phyloP scores from a whole-genome alignment of 202 grass and related monocot genomes.

The Carex sylvatica region DNA sequence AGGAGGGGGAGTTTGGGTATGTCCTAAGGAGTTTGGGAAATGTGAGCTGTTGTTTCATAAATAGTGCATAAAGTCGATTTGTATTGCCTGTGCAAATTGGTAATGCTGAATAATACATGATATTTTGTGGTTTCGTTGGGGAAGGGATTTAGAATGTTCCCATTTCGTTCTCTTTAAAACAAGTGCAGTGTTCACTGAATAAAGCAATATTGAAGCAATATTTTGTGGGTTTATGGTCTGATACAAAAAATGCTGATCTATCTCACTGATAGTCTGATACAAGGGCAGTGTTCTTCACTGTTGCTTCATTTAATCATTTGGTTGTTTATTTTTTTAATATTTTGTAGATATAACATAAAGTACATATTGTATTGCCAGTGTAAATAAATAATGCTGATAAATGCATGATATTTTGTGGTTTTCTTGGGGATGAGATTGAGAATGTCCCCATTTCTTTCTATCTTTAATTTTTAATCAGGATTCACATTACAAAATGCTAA shows the following conservation, averaged over 20 bases:
- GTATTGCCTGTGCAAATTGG: background rate
- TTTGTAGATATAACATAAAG: background rate
- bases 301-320: too few species aligned
- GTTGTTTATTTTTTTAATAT: too few species aligned
- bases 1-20: background rate
- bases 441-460: background rate
- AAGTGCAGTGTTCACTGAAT: too few species aligned
- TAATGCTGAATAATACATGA: background rate
- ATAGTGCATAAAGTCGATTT: background rate
- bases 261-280: too few species aligned
- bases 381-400: background rate
- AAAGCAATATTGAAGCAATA: too few species aligned
- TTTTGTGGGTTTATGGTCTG: too few species aligned
- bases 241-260: too few species aligned
- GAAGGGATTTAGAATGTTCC: background rate
- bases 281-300: too few species aligned
- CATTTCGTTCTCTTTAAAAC: background rate
- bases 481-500: background rate
- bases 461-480: slow-evolving; percentile 1
- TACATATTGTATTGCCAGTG: background rate
- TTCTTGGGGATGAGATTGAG: background rate
- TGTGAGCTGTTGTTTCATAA: background rate
- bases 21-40: background rate
- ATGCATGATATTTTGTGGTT: background rate
- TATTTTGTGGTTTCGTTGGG: background rate